Evolutionary conservation across 2,329 filamentous ascomycete genomes (phyloP).

Genomic region (Lecanicillium sp.): DNA sequence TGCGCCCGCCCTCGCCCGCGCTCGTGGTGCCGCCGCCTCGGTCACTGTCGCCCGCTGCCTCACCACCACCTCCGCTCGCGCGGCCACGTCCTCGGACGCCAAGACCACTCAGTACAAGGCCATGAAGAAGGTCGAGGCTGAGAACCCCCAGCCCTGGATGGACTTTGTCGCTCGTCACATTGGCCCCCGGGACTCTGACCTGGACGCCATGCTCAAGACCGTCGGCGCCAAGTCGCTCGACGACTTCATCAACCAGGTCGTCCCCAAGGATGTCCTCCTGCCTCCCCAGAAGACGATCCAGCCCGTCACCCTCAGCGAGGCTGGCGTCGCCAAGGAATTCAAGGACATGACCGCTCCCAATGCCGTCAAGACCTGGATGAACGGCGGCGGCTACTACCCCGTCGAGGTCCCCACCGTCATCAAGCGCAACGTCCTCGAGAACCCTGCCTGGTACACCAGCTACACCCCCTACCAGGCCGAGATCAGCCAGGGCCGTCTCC

Average conservation of each 20-base stretch:
- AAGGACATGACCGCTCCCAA: constrained; percentile 27
- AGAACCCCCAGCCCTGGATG: constrained; percentile 16
- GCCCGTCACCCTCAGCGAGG: constrained; percentile 47
- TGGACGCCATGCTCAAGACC: constrained; percentile 69
- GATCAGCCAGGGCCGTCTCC: constrained; percentile 89
- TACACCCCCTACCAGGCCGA: constrained; percentile 97
- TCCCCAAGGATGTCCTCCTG: constrained; percentile 67
- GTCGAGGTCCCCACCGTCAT: constrained; percentile 86
- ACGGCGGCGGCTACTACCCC: constrained; percentile 82
- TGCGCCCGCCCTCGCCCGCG: constrained; percentile 10
- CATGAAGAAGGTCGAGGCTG: constrained; percentile 14
- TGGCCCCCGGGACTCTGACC: constrained; percentile 65
- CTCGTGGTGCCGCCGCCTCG: constrained; percentile 6
- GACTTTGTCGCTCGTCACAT: constrained; percentile 76
- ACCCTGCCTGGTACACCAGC: constrained; percentile 94
- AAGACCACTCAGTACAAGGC: constrained; percentile 16
- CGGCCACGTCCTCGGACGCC: constrained; percentile 10
- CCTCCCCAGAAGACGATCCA: constrained; percentile 23
- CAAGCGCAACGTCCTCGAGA: constrained; percentile 86
- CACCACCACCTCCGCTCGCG: constrained; percentile 12
- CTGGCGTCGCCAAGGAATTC: constrained; percentile 19
- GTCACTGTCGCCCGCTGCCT: constrained; percentile 9
- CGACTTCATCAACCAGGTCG: constrained; percentile 75
- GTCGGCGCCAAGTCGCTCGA: constrained; percentile 68
- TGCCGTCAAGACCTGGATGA: constrained; percentile 54